A percentile compares a stretch with the other conserved stretches of the same genome.
Evolutionary conservation across 257 asterid genomes (phyloP).

Genomic region (Nicotiana attenuata): DNA sequence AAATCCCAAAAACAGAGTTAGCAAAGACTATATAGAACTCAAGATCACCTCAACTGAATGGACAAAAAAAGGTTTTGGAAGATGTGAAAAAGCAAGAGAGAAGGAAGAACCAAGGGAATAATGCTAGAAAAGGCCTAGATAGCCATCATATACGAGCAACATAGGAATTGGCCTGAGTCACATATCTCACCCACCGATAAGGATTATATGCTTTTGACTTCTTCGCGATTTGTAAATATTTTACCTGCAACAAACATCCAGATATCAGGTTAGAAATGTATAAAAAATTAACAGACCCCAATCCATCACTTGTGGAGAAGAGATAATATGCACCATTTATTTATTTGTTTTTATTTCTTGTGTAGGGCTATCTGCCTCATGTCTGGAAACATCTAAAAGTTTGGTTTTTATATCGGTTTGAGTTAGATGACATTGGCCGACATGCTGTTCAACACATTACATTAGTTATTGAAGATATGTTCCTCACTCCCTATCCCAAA

Average conservation of each 20-base stretch:
- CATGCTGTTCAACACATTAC: background rate
- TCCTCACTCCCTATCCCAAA: background rate
- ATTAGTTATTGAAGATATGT: background rate
- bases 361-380: background rate
- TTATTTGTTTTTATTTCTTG: background rate
- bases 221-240: conserved; percentile 90
- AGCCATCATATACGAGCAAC: conserved; percentile 83
- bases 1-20: background rate
- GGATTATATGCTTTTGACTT: conserved; percentile 75
- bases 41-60: background rate
- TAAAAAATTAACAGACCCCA: background rate
- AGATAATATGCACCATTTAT: background rate
- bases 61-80: background rate
- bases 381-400: background rate
- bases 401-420: background rate
- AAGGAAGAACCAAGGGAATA: background rate
- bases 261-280: background rate
- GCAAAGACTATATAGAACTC: background rate
- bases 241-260: conserved; percentile 55
- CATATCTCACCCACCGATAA: conserved; percentile 96
- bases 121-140: background rate
- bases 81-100: background rate
- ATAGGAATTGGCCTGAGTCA: conserved; percentile 90
- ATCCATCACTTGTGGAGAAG: background rate
- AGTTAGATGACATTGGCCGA: background rate